phyloP scores from a whole-genome alignment of 2,329 filamentous ascomycete species.

The Pleoardoris graminearum region DNA sequence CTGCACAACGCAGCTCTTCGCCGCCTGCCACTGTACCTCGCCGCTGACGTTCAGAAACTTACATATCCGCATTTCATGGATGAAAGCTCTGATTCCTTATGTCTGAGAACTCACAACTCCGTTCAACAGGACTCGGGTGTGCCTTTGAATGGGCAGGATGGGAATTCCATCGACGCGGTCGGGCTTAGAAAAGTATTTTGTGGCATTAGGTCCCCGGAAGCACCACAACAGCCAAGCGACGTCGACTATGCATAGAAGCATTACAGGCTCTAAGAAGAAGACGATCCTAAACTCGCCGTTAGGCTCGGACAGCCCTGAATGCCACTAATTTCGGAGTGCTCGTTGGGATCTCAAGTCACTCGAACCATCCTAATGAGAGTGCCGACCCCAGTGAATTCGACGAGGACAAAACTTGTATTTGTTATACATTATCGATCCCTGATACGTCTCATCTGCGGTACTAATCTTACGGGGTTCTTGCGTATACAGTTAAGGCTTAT shows the following conservation, averaged over 20 bases:
- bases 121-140: slow-evolving; percentile 31
- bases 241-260: slow-evolving; percentile 35
- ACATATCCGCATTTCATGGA: slow-evolving; percentile 26
- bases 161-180: slow-evolving; percentile 25
- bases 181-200: slow-evolving; percentile 33
- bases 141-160: slow-evolving; percentile 6
- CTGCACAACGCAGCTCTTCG: slow-evolving; percentile 42
- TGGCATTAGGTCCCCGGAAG: slow-evolving; percentile 24
- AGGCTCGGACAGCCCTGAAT: slow-evolving; percentile 28
- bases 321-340: slow-evolving; percentile 23
- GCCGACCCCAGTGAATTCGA: slow-evolving; percentile 16
- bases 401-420: slow-evolving; percentile 13
- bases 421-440: slow-evolving; percentile 27
- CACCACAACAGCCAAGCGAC: slow-evolving; percentile 34
- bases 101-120: slow-evolving; percentile 9
- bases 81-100: slow-evolving; percentile 12
- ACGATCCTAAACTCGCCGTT: slow-evolving; percentile 33
- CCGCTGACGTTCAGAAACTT: slow-evolving; percentile 54
- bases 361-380: slow-evolving; percentile 19
- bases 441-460: not conserved
- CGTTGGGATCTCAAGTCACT: slow-evolving; percentile 24
- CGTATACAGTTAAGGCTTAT: too few relatives aligned
- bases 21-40: slow-evolving; percentile 50
- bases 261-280: slow-evolving; percentile 20
- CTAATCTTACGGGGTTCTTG: not conserved